These are phyloP conservation scores for Arthrobotrys pseudoclavata DNA, from an alignment of 2,329 filamentous ascomycete species.

Conservation along the genomic window DNA sequence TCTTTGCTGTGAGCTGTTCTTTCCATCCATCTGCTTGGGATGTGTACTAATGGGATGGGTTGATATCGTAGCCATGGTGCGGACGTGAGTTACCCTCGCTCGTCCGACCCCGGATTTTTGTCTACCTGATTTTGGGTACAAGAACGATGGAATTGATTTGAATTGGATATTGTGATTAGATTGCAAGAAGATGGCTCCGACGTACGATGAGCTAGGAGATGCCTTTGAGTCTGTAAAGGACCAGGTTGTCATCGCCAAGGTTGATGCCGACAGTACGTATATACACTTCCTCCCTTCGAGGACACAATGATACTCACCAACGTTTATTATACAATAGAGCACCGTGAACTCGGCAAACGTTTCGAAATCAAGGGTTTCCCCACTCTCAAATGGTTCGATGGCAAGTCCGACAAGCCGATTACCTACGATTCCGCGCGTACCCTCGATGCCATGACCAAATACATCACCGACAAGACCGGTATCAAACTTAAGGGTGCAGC, in stretches of 20 bases:
- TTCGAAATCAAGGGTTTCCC: constrained; percentile 96
- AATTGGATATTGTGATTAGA: constrained; percentile 54
- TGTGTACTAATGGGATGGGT: constrained; percentile 24
- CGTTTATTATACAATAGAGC: constrained; percentile 66
- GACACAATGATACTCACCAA: constrained; percentile 3
- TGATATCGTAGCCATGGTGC: constrained; percentile 63
- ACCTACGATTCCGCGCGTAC: constrained; percentile 92
- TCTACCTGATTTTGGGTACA: neutral
- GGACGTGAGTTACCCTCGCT: constrained; percentile 62
- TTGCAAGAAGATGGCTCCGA: constrained; percentile 63
- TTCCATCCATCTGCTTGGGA: neutral
- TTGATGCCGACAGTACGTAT: constrained; percentile 81
- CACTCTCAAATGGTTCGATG: constrained; percentile 97
- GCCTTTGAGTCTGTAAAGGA: constrained; percentile 68
- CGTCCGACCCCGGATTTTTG: neutral
- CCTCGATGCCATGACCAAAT: constrained; percentile 83
- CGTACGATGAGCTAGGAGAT: constrained; percentile 63
- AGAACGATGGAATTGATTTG: constrained; percentile 1
- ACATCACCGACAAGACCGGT: constrained; percentile 88
- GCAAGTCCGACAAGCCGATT: constrained; percentile 84
- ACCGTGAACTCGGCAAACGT: constrained; percentile 84
- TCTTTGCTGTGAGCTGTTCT: constrained; percentile 77
- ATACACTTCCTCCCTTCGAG: neutral
- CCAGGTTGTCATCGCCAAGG: constrained; percentile 90
- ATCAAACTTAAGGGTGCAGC: constrained; percentile 77